Evolutionary conservation across 305 asterid species (phyloP), one percentile per base, ranked within the genome.

Genomic region (Plantago rigida): DNA sequence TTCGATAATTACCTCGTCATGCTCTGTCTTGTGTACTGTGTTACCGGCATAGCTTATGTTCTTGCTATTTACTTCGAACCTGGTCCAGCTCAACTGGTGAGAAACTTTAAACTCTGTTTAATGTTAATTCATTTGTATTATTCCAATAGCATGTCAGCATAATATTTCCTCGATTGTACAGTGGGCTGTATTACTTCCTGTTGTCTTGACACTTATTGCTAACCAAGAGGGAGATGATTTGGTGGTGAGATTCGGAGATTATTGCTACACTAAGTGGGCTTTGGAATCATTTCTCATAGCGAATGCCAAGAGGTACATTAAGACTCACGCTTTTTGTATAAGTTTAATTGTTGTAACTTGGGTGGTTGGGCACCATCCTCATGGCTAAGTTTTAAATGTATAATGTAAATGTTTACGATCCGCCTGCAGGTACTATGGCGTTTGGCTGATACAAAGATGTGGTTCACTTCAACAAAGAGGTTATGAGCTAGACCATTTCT

Each of bases 131-230:
- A 13, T 60, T 56, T 51, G 46, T 69, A 51, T 56, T 65, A 54
- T 41, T 60, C 45, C 13, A 59, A 26, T 15, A 49, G 51, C 26
- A 59, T n/a, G 8, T 47, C 22, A 47, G 56, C 51, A 62, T n/a
- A 19, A 13, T 31, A n/a, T 0, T 26, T 51, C 42, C 65, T 22
- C 42, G 51, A 39, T 15, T 17, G 5, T 68, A 67, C 79, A 83
- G 92, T 86, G 87, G 85, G 80, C 95, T 1, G 95, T 86, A 58
- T 56, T 86, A 77, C 84, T 86, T 47, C 95, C 95, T 19, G 95
- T 84, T 65, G 95, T 86, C 53, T 74, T 86, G 73, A 75, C 92
- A 50, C 92, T 84, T 26, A 7, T 84, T 4, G 91, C 89, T 51
- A 84, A 81, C 82, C 95, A 86, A 77, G 89, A 84, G 54, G 84